Percentiles rank a stretch among this genome's conserved stretches.
phyloP scores from a whole-genome alignment of 805 yeast genomes.

The Pichia sporocuriosa region DNA sequence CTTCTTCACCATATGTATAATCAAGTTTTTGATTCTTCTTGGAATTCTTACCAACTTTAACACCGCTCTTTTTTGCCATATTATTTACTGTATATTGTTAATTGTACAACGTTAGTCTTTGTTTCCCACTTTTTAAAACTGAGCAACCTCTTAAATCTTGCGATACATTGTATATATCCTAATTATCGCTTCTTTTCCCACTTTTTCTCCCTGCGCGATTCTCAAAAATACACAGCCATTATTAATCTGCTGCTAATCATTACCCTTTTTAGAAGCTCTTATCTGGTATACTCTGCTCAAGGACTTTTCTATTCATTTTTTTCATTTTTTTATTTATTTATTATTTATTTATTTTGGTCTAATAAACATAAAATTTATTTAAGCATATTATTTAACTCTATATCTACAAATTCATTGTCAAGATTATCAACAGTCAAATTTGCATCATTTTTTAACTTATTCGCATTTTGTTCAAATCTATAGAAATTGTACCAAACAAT shows the following conservation, averaged over 20 bases:
- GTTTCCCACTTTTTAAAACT: no score
- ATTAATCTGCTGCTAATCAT: neutral
- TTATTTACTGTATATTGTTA: neutral
- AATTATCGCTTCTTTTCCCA: no score
- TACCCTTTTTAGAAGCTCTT: neutral
- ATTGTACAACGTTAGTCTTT: no score
- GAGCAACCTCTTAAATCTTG: no score
- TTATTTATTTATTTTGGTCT: no score
- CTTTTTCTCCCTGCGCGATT: no score
- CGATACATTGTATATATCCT: no score
- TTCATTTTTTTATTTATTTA: no score
- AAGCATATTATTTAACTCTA: conserved; percentile 13
- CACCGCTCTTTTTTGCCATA: neutral
- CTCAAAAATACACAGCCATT: no score
- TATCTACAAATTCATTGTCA: conserved; percentile 17
- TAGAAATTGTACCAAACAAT: conserved; percentile 78
- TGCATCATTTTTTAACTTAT: neutral
- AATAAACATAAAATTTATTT: neutral
- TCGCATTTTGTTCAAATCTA: conserved; percentile 34
- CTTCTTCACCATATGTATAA: conserved; percentile 10
- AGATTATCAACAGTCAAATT: neutral
- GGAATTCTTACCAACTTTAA: neutral
- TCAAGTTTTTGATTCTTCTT: conserved; percentile 2
- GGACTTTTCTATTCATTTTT: no score
- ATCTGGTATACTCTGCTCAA: no score